These are phyloP conservation scores for Isatis tinctoria DNA, from an alignment of 345 rosid genomes.

Conservation along the genomic window DNA sequence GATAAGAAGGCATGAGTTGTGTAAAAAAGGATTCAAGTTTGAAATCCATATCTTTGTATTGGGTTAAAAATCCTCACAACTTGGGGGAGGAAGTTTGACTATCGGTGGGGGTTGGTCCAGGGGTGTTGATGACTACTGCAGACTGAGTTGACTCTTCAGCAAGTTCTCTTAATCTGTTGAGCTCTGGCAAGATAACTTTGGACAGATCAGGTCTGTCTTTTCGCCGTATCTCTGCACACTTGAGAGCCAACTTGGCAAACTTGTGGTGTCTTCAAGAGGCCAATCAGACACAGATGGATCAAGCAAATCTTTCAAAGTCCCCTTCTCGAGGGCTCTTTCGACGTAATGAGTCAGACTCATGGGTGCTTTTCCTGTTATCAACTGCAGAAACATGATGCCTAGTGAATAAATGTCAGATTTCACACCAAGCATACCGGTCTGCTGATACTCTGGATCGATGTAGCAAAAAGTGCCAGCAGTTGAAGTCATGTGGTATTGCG, in stretches of 20 bases:
- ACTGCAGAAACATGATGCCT: conserved; percentile 74
- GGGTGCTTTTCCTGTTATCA: conserved; percentile 67
- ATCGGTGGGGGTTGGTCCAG: conserved; percentile 32
- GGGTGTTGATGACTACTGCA: conserved; percentile 24
- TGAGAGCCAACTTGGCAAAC: conserved; percentile 58
- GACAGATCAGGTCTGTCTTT: conserved; percentile 87
- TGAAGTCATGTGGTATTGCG: conserved; percentile 84
- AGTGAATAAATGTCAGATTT: conserved; percentile 82
- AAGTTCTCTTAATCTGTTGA: conserved; percentile 53
- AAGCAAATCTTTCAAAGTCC: conserved; percentile 46
- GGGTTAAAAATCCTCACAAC: conserved; percentile 18
- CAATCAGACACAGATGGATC: conserved; percentile 68
- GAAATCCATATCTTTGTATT: not conserved
- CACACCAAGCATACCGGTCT: conserved; percentile 81
- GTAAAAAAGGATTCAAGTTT: conserved; percentile 6
- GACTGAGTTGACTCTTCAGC: conserved; percentile 49
- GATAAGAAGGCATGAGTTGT: not conserved
- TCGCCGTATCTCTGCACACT: conserved; percentile 70
- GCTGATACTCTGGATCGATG: conserved; percentile 92
- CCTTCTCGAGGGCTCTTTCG: conserved; percentile 57
- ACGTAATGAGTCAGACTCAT: conserved; percentile 81
- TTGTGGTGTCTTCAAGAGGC: conserved; percentile 73
- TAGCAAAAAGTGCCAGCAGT: conserved; percentile 93
- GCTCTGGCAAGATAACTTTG: conserved; percentile 60
- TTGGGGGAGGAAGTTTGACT: conserved; percentile 29